Conservation (phyloP, 805 yeast genomes). For the Scheffersomyces amazonensis region DNA sequence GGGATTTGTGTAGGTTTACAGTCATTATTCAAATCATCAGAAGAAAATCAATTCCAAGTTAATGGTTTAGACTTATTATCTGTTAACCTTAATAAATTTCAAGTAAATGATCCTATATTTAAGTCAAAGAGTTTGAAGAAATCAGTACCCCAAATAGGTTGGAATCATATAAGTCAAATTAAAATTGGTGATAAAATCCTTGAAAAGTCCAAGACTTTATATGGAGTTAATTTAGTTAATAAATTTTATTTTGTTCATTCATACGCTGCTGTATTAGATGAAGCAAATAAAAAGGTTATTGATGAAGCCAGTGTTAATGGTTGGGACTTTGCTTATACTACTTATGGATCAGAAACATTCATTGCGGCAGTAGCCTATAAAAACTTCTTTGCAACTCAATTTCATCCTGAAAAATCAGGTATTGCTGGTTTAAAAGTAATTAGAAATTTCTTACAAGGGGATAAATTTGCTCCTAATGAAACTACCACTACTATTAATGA, state of each 20-base stretch:
- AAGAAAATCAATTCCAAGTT: slow-evolving; percentile 62
- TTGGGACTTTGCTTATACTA: slow-evolving; percentile 74
- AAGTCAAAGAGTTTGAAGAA: slow-evolving; percentile 41
- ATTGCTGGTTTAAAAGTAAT: slow-evolving; percentile 80
- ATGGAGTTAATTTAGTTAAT: slow-evolving; percentile 59
- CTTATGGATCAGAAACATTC: slow-evolving; percentile 76
- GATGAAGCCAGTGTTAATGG: slow-evolving; percentile 25
- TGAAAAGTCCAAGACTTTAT: slow-evolving; percentile 37
- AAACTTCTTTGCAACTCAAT: slow-evolving; percentile 92
- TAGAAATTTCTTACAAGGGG: slow-evolving; percentile 59
- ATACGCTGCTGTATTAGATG: slow-evolving; percentile 69
- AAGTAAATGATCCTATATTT: slow-evolving; percentile 32
- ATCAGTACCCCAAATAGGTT: slow-evolving; percentile 95
- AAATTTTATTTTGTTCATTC: slow-evolving; percentile 96
- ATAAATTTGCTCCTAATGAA: slow-evolving; percentile 22
- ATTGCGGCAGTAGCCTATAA: slow-evolving; percentile 76
- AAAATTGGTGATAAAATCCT: slow-evolving; percentile 19
- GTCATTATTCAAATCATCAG: slow-evolving; percentile 71
- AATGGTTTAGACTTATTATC: slow-evolving; percentile 52
- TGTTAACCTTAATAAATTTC: slow-evolving; percentile 53
- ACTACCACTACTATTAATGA: slow-evolving; percentile 12
- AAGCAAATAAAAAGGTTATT: slow-evolving; percentile 20
- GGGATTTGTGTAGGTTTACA: slow-evolving; percentile 98
- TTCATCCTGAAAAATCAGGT: slow-evolving; percentile 99
- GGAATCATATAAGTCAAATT: slow-evolving; percentile 60